Percentiles rank a stretch among this genome's conserved stretches.
phyloP scores from a whole-genome alignment of 2,329 filamentous ascomycete species.

The Stagonosporopsis chrysanthemi region DNA sequence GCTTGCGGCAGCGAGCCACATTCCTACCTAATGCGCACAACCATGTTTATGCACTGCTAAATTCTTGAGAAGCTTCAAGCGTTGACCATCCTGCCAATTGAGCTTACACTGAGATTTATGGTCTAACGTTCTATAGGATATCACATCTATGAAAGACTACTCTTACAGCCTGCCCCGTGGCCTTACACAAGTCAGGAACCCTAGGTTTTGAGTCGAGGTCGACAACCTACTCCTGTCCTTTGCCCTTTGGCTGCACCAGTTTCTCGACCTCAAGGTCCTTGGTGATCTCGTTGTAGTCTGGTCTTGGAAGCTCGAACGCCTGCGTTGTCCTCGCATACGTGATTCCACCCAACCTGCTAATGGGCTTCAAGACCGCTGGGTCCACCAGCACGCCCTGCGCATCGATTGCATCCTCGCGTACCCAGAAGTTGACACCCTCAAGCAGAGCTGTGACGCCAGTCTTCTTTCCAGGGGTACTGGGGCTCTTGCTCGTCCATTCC shows the following conservation, averaged over 20 bases:
- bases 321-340: slow-evolving; percentile 77
- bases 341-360: slow-evolving; percentile 84
- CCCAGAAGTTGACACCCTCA: slow-evolving; percentile 89
- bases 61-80: not conserved
- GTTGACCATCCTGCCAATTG: not conserved
- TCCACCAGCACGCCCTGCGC: slow-evolving; percentile 77
- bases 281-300: slow-evolving; percentile 55
- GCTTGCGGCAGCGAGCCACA: not conserved
- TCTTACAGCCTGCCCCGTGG: slow-evolving; percentile 11
- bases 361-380: slow-evolving; percentile 74
- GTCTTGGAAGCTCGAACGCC: slow-evolving; percentile 74
- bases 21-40: not conserved
- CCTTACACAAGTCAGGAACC: slow-evolving; percentile 19
- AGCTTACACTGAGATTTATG: not conserved
- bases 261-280: slow-evolving; percentile 64
- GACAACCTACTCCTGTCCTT: slow-evolving; percentile 33
- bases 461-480: slow-evolving; percentile 72
- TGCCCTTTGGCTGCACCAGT: slow-evolving; percentile 57
- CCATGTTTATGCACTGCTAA: too few species aligned
- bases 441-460: slow-evolving; percentile 77
- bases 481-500: slow-evolving; percentile 75
- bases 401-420: slow-evolving; percentile 84
- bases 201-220: not conserved
- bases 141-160: not conserved
- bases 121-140: slow-evolving; percentile 9